Conservation (phyloP, 805 yeast species). For the Lipomyces yamanashiensis region DNA sequence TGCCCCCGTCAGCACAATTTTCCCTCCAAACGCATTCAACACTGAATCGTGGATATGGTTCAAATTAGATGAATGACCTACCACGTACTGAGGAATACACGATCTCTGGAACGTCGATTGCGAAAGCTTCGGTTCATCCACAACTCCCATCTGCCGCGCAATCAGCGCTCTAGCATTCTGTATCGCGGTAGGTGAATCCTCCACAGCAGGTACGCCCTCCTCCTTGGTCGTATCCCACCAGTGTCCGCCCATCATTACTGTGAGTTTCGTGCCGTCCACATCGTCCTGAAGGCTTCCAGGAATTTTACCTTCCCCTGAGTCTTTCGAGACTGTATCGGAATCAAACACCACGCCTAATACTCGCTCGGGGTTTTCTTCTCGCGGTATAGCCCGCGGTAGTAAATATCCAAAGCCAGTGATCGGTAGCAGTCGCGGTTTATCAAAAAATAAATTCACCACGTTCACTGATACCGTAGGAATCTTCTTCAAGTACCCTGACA, state of each 20-base stretch:
- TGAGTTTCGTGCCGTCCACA: conserved; percentile 65
- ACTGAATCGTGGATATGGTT: conserved; percentile 19
- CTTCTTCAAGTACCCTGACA: conserved; percentile 1
- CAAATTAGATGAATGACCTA: conserved; percentile 34
- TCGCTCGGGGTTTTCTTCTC: conserved; percentile 53
- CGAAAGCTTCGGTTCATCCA: conserved; percentile 42
- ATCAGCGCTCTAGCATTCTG: conserved; percentile 49
- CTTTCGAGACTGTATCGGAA: conserved; percentile 56
- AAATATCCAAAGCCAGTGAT: conserved; percentile 84
- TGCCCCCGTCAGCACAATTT: conserved; percentile 33
- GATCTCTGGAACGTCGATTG: conserved; percentile 53
- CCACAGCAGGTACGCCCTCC: conserved; percentile 33
- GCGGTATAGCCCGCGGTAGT: conserved; percentile 62
- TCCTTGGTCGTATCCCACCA: conserved; percentile 47
- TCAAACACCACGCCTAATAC: conserved; percentile 89
- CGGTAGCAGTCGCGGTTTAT: conserved; percentile 50
- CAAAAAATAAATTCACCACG: conserved; percentile 70
- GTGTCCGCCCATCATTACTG: conserved; percentile 92
- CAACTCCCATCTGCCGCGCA: conserved; percentile 48
- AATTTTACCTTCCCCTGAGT: conserved; percentile 17
- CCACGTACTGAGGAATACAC: conserved; percentile 74
- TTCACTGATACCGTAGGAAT: conserved; percentile 63
- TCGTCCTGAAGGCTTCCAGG: conserved; percentile 26
- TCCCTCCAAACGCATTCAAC: conserved; percentile 23
- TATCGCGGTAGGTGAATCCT: conserved; percentile 40